phyloP scores from a whole-genome alignment of 495 filamentous ascomycete genomes.

The Hypoxylon lienhwacheense region DNA sequence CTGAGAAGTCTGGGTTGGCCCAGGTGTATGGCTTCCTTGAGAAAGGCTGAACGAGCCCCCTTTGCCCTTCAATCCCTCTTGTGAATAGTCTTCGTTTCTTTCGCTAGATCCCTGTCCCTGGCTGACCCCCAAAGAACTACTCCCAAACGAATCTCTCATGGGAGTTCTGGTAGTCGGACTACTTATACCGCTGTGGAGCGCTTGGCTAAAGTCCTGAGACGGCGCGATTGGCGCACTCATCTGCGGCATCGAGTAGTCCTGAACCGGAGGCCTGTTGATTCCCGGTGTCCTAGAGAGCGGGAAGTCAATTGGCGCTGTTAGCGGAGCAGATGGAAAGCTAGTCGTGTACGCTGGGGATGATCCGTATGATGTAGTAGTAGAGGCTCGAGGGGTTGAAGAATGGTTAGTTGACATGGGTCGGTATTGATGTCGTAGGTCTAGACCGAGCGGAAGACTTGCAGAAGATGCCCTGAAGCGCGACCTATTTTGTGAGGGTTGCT shows the following conservation, averaged over 20 bases:
- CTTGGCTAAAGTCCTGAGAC: constrained; percentile 54
- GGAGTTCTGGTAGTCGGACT: constrained; percentile 47
- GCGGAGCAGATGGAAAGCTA: constrained; percentile 56
- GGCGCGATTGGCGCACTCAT: constrained; percentile 59
- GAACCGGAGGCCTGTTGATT: constrained; percentile 40
- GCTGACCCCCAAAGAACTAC: constrained; percentile 40
- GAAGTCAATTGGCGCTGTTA: constrained; percentile 58
- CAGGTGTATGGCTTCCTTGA: constrained; percentile 32
- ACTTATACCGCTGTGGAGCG: constrained; percentile 51
- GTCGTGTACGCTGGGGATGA: constrained; percentile 51
- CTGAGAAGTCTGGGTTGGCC: constrained; percentile 33
- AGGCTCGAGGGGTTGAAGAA: constrained; percentile 42
- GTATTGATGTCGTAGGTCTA: constrained; percentile 54
- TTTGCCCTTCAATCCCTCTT: constrained; percentile 54
- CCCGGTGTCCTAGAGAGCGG: constrained; percentile 52
- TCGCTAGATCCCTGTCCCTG: constrained; percentile 43
- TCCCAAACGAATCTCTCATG: constrained; percentile 50
- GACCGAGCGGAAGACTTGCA: constrained; percentile 49
- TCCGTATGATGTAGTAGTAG: constrained; percentile 46
- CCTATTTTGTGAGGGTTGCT: constrained; percentile 45
- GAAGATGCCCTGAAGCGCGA: constrained; percentile 53
- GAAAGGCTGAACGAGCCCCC: constrained; percentile 48
- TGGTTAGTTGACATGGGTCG: constrained; percentile 48
- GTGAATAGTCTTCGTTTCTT: constrained; percentile 44
- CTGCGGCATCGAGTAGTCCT: constrained; percentile 58